These are phyloP conservation scores for Acanthamoeba triangularis DNA, from an alignment of 208 protist genomes.

Conservation along the genomic window DNA sequence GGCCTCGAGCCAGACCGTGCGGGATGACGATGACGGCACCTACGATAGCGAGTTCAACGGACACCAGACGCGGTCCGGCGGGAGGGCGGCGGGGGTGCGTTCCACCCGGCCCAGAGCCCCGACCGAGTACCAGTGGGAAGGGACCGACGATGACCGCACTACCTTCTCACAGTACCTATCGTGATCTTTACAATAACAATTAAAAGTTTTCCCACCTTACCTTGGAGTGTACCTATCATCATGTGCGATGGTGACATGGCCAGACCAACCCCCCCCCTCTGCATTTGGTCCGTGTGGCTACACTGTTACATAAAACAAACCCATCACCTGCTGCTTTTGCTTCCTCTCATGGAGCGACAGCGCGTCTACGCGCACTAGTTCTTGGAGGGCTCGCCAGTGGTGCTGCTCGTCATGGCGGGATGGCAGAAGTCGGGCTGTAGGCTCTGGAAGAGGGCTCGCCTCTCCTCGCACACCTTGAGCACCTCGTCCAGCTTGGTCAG, in stretches of 20 bases:
- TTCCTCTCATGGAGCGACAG: no score
- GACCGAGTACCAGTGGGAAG: slow-evolving; percentile 12
- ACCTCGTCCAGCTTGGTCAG: slow-evolving; percentile 56
- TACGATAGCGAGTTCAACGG: slow-evolving; percentile 27
- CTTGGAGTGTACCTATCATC: no score
- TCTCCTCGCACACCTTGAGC: slow-evolving; percentile 55
- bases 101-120: neutral
- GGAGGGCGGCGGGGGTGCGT: neutral
- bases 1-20: neutral
- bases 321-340: neutral
- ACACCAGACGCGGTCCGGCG: neutral
- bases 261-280: neutral
- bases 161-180: neutral
- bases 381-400: neutral
- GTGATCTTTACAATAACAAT: neutral
- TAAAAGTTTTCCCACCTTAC: no score
- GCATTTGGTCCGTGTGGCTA: neutral
- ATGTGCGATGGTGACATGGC: no score
- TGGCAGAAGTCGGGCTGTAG: slow-evolving; percentile 56
- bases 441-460: neutral
- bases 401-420: neutral
- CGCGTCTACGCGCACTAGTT: no score
- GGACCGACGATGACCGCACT: neutral
- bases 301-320: neutral
- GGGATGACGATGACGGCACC: neutral